Evolutionary conservation across 805 yeast species (phyloP).

Genomic region (Ogataea dorogensis): DNA sequence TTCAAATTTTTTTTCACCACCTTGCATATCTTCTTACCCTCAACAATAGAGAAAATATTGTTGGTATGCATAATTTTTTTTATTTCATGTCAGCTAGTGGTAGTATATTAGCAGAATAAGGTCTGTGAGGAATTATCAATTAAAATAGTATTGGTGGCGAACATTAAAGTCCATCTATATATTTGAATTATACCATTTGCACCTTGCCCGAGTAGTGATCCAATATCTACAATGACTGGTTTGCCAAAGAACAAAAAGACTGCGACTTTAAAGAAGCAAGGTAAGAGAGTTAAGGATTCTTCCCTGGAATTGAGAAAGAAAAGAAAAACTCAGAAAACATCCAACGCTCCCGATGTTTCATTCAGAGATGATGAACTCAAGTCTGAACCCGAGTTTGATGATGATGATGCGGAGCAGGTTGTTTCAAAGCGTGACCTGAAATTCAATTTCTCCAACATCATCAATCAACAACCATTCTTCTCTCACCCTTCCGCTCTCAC

Average conservation of each 20-base stretch:
- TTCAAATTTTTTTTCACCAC: slow-evolving; percentile 5
- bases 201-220: not conserved
- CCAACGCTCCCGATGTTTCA: not conserved
- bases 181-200: not conserved
- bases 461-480: slow-evolving; percentile 25
- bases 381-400: slow-evolving; percentile 1
- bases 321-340: slow-evolving; percentile 2
- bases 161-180: not conserved
- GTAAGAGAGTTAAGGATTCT: slow-evolving; percentile 4
- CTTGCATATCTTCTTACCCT: slow-evolving; percentile 4
- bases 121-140: slow-evolving; percentile 2
- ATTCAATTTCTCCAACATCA: slow-evolving; percentile 27
- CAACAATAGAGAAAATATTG: not conserved
- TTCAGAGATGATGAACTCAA: not conserved
- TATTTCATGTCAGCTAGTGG: slow-evolving; percentile 8
- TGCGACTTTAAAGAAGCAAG: slow-evolving; percentile 4
- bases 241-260: slow-evolving; percentile 3
- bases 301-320: slow-evolving; percentile 4
- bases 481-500: slow-evolving; percentile 27
- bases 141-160: slow-evolving; percentile 3
- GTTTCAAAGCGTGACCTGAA: slow-evolving; percentile 23
- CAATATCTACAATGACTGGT: slow-evolving; percentile 2
- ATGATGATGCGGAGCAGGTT: slow-evolving; percentile 6
- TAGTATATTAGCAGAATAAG: slow-evolving; percentile 2
- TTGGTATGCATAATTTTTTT: slow-evolving; percentile 6